Percentiles rank a stretch among this genome's conserved stretches.
Evolutionary conservation across 2,329 filamentous ascomycete species (phyloP).

Genomic region (Aureobasidium mangrovei): DNA sequence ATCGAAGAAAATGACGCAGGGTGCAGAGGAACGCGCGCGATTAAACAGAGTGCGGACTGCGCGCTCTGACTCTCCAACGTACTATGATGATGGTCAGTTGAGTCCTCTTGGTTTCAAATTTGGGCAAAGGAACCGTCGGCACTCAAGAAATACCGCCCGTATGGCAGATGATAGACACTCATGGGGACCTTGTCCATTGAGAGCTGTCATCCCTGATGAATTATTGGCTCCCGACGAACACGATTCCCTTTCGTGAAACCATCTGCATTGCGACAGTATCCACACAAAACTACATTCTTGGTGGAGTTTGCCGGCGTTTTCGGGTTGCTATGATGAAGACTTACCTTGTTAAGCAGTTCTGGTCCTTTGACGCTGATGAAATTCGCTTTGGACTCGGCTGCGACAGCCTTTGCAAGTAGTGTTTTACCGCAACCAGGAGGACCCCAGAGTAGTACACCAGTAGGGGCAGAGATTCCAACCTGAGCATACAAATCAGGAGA

Average conservation of each 20-base stretch:
- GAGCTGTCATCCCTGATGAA: too few relatives aligned
- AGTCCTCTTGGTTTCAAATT: too few relatives aligned
- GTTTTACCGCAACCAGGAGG: slow-evolving; percentile 97
- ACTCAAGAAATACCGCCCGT: too few relatives aligned
- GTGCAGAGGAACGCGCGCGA: slow-evolving; percentile 74
- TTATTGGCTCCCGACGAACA: neutral
- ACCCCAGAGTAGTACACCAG: slow-evolving; percentile 90
- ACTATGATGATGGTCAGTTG: slow-evolving; percentile 31
- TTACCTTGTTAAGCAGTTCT: slow-evolving; percentile 77
- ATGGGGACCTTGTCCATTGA: too few relatives aligned
- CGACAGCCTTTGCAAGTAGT: slow-evolving; percentile 88
- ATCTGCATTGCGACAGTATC: neutral
- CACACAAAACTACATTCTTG: neutral
- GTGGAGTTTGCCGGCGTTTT: neutral
- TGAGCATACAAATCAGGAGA: slow-evolving; percentile 66
- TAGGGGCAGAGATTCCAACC: slow-evolving; percentile 71
- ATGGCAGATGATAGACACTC: too few relatives aligned
- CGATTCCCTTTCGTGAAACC: neutral
- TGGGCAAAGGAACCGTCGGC: too few relatives aligned
- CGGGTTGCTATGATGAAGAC: neutral
- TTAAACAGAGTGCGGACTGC: slow-evolving; percentile 87
- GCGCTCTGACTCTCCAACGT: slow-evolving; percentile 90
- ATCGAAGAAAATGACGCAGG: slow-evolving; percentile 96
- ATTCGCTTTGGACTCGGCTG: slow-evolving; percentile 90
- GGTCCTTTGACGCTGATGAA: slow-evolving; percentile 98